Conservation (phyloP, 2,329 filamentous ascomycete species). For the Penicillium sp. region DNA sequence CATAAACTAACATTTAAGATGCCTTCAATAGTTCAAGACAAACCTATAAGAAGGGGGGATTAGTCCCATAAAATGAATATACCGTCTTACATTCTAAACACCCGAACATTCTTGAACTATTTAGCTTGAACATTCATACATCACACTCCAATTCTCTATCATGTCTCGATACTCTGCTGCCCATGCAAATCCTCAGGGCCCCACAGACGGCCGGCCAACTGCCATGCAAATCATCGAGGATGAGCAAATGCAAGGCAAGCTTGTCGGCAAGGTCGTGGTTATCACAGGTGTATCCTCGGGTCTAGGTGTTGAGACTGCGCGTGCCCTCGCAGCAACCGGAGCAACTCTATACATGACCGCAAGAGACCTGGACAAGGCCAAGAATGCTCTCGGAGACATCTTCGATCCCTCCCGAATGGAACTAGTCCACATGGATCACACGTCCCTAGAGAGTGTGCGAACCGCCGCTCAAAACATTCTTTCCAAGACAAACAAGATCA, state of each 20-base stretch:
- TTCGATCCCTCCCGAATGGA: conserved; percentile 37
- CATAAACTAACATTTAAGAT: not conserved
- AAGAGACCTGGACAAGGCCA: conserved; percentile 44
- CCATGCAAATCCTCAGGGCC: conserved; percentile 11
- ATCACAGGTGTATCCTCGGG: conserved; percentile 41
- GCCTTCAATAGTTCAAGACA: not conserved
- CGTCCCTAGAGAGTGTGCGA: conserved; percentile 42
- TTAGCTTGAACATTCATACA: too few relatives aligned
- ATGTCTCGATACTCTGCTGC: not conserved
- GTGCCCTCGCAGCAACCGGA: conserved; percentile 47
- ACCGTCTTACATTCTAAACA: not conserved
- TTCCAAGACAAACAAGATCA: conserved; percentile 28
- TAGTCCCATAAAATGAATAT: not conserved
- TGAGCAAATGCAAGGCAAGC: conserved; percentile 28
- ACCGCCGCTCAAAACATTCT: conserved; percentile 42
- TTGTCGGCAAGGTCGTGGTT: conserved; percentile 21
- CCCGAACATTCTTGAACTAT: not conserved
- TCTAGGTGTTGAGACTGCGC: conserved; percentile 53
- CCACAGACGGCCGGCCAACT: conserved; percentile 32
- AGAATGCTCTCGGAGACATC: conserved; percentile 41
- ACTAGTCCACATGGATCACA: conserved; percentile 44
- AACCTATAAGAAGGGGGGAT: not conserved
- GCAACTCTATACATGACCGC: conserved; percentile 47
- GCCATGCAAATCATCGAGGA: conserved; percentile 46
- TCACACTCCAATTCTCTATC: too few relatives aligned